A percentile compares a stretch with the other conserved stretches of the same genome.
Conservation (phyloP, 495 filamentous ascomycete species). For the Glonium stellatum region DNA sequence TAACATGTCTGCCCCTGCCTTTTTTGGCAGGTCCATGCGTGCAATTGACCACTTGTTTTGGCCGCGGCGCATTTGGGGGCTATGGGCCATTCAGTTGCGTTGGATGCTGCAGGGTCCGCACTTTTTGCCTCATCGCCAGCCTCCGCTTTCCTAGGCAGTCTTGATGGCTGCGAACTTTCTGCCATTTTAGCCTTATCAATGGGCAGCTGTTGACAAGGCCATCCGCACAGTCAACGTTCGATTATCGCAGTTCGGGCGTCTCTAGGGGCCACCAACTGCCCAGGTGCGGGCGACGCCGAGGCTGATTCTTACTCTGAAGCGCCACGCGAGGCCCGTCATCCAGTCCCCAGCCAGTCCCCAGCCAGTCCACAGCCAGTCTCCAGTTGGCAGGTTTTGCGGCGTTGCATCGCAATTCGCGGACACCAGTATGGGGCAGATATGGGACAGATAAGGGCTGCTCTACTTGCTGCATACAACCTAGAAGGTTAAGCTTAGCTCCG, state of each 20-base stretch:
- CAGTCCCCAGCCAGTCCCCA: neutral
- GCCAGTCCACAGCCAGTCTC: neutral
- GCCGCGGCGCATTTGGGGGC: neutral
- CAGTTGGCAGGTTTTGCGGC: neutral
- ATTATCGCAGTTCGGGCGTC: neutral
- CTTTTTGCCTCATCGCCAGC: too few relatives aligned
- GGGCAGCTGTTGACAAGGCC: neutral
- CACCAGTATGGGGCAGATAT: neutral
- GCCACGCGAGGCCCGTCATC: neutral
- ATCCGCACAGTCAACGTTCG: neutral
- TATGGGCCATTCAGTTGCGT: too few relatives aligned
- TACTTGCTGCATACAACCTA: neutral
- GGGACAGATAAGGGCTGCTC: neutral
- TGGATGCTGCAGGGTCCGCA: conserved; percentile 1
- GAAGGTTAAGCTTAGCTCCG: neutral
- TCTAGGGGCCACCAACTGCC: too few relatives aligned
- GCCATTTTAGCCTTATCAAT: conserved; percentile 2
- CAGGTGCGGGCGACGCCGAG: too few relatives aligned
- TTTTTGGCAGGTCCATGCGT: neutral
- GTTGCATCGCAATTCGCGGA: neutral
- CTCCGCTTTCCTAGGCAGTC: too few relatives aligned
- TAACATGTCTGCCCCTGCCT: neutral
- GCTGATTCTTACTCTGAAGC: neutral
- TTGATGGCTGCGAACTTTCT: neutral
- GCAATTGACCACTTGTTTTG: too few relatives aligned